A percentile compares a stretch with the other conserved stretches of the same genome.
Evolutionary conservation across 1,284 basidiomycete genomes (phyloP).

Genomic region (Leccinum fuscescens): DNA sequence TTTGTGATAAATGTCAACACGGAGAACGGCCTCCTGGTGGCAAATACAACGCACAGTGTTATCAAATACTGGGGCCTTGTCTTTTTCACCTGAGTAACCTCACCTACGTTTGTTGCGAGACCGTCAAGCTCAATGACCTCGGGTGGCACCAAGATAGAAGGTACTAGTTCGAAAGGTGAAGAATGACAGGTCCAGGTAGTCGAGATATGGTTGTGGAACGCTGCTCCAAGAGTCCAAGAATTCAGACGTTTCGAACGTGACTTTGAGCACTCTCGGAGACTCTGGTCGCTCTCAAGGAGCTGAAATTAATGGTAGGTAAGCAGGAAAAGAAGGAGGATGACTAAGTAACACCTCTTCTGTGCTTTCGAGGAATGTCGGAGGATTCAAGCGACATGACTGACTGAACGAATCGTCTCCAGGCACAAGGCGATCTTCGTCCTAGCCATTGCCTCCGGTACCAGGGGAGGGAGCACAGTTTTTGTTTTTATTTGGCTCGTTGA

Average conservation of each 20-base stretch:
- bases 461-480: not conserved
- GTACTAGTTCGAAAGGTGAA: constrained; percentile 61
- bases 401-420: no score
- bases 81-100: constrained; percentile 59
- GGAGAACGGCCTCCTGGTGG: not conserved
- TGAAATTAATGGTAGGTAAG: constrained; percentile 27
- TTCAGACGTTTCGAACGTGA: constrained; percentile 49
- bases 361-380: no score
- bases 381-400: no score
- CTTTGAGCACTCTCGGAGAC: constrained; percentile 47
- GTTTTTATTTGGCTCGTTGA: not conserved
- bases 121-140: constrained; percentile 80
- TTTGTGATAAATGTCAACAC: constrained; percentile 39
- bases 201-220: constrained; percentile 67
- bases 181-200: constrained; percentile 45
- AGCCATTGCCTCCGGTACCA: not conserved
- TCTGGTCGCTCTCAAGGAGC: constrained; percentile 59
- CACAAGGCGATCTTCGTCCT: not conserved
- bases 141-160: constrained; percentile 81
- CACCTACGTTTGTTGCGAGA: constrained; percentile 50
- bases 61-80: constrained; percentile 76
- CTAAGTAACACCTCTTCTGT: no score
- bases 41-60: constrained; percentile 56
- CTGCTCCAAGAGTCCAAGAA: constrained; percentile 54
- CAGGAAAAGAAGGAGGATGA: not conserved